Evolutionary conservation across 805 yeast species (phyloP), one percentile per base, ranked within the genome.

Genomic region (Yamadazyma insecticola): DNA sequence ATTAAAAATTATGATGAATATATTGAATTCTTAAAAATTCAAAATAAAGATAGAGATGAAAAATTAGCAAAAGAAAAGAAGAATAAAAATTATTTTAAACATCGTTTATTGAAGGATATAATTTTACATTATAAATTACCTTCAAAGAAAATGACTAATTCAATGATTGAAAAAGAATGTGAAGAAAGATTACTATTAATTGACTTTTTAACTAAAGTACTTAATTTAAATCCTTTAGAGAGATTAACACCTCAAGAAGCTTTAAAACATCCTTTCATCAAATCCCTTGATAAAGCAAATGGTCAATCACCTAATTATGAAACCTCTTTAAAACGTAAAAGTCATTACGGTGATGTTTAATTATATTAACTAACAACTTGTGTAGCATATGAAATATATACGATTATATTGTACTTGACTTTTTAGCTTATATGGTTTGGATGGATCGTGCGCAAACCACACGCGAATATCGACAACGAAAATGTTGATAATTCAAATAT

Each of bases 221-320:
- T 92, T 39, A 85, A 81, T 43, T 57, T 87, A 47, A 89, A 90
- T 55, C 98, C 98, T 0, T 70, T 92, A 45, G 96, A 88, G 54
- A 74, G 99, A 46, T 83, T 96, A 82, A 86, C 97, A 0, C 98
- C 98, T 9, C 96, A 87, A 44, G 97, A 92, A 55, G 98, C 97
- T 0, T 65, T 80, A 11, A 65, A 75, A 55, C 98, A 92, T 60
- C 97, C 97, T 0, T 92, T 92, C 55, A 76, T 92, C 13, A 82
- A 40, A 29, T 29, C 24, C 19, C 33, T 39, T 11, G 34, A 30
- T 12, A 6, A 6, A 5, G 8, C 9, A 12, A 22, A 12, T 12
- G 7, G n/a, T 13, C 21, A 18, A 18, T 18, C 10, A 18, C 21
- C 21, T 7, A 11, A 9, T 11, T 10, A 7, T 12, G 24, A 12